phyloP scores from a whole-genome alignment of 345 rosid genomes.

The Linum trigynum region DNA sequence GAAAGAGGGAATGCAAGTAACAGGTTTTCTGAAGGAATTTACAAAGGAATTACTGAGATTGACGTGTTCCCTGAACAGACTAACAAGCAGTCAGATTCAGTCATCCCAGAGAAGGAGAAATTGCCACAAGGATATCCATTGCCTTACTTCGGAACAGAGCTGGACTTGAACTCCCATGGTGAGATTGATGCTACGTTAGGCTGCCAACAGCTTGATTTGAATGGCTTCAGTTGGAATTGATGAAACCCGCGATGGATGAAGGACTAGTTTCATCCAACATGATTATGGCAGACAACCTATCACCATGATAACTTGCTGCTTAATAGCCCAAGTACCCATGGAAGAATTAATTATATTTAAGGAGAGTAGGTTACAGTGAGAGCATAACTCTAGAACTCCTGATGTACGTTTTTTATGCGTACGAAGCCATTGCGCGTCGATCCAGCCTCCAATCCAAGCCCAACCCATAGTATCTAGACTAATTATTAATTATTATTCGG shows the following conservation, averaged over 20 bases:
- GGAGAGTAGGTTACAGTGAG: neutral
- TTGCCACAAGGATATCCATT: conserved; percentile 22
- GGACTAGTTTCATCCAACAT: neutral
- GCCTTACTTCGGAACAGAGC: conserved; percentile 35
- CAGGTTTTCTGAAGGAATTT: conserved; percentile 35
- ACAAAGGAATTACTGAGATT: conserved; percentile 24
- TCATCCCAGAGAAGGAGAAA: conserved; percentile 22
- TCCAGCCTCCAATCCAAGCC: too few species aligned
- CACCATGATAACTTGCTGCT: neutral
- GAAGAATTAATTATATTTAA: too few species aligned
- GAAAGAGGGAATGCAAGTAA: conserved; percentile 21
- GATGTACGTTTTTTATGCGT: neutral
- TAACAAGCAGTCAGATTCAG: conserved; percentile 23
- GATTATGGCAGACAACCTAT: neutral
- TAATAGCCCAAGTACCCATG: neutral
- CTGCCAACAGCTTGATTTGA: conserved; percentile 68
- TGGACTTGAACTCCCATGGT: conserved; percentile 65
- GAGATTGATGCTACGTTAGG: conserved; percentile 44
- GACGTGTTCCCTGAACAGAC: conserved; percentile 23
- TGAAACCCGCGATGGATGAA: neutral
- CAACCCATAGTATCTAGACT: too few species aligned
- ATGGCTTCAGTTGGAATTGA: conserved; percentile 88
- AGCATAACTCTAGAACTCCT: too few species aligned
- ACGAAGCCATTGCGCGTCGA: too few species aligned
- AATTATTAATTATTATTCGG: too few species aligned